Base-by-base conservation (phyloP, 805 yeast species). In the Jamesozyma piceae region DNA sequence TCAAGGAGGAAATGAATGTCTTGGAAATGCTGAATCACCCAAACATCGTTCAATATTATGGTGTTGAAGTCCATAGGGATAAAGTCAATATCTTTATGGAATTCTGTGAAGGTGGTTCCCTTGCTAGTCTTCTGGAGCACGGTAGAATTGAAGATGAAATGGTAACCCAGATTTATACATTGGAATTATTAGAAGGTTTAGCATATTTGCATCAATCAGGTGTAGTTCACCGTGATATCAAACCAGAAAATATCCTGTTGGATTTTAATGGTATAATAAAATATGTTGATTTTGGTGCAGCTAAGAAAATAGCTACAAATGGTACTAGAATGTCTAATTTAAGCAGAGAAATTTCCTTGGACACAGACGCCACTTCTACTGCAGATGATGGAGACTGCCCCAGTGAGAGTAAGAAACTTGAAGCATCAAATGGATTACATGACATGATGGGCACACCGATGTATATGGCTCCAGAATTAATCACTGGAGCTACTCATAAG, bases 381-480 rank as follows among this genome's bases (percentile, higher is more conserved):
- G 30, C 27, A 2, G 32, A 37, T 22, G 41, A 42, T 10, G 35
- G 18, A 17, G 36, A 15, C n/a, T 21, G 22, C 4, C 29, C 19
- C 8, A 30, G 21, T 8, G 21, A 37, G 5, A 19, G 11, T 21
- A 45, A 63, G 56, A 33, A 47, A 26, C 14, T 22, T 3, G 52
- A 48, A 10, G 17, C 22, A n/a, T 24, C 32, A 14, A 31, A 21
- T 18, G 44, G 44, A 52, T 35, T 52, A 17, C 48, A 66, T 47
- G 58, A 65, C 45, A 60, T 67, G 70, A 60, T 95, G 2, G 98
- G 98, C 32, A 92, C 98, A 0, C 97, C 97, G 14, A 92, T 90
- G 97, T 92, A 92, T 65, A 90, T 92, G 97, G 87, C 97, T 0
- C 98, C 98, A 0, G 98, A 92, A 56, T 84, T 86, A 0, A 86